Evolutionary conservation across 2,329 filamentous ascomycete species (phyloP), one percentile per base, ranked within the genome.

Genomic region (Microcera coccophila): DNA sequence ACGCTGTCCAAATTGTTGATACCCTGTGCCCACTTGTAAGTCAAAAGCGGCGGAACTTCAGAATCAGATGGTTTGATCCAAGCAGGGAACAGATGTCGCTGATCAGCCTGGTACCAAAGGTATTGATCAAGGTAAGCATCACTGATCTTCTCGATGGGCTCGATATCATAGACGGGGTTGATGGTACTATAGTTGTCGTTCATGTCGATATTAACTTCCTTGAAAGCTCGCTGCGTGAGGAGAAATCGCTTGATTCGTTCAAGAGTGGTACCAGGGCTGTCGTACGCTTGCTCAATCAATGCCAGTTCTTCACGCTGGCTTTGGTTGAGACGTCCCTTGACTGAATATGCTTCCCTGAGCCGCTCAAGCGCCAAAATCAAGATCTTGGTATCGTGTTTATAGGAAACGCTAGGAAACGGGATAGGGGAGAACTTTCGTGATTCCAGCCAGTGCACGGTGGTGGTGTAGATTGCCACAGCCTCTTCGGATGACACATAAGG

Each of bases 31-130:
- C 94, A 98, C 68, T 98, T 98, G 76, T 98, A 98, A 0, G 88
- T 87, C 46, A 98, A 71, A 14, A 98, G 73, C 19, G 93, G 93
- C 3, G 94, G 93, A 1, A 98, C 93, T 66, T 98, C 94, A 0
- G 91, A 95, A 63, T 98, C 93, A 1, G 93, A 97, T 7, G 93
- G 93, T 73, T 98, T 98, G 71, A 98, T 96, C 93, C 93, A 98
- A 15, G 89, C 87, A 3, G 93, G 93, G 76, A 98, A 98, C 34
- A 98, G 76, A 64, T 97, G 90, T 40, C 93, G 84, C 66, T 97
- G 91, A 59, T 98, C 93, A 32, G 94, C 93, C 67, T 98, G 93
- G 62, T 98, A 98, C 93, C 94, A 98, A 9, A 98, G 76, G 60
- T 98, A 98, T 62, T 98, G 94, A 60, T 98, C 93, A 37, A 98